These are phyloP conservation scores for Parsonsia alboflavescens DNA, from an alignment of 257 asterid species.

Conservation along the genomic window DNA sequence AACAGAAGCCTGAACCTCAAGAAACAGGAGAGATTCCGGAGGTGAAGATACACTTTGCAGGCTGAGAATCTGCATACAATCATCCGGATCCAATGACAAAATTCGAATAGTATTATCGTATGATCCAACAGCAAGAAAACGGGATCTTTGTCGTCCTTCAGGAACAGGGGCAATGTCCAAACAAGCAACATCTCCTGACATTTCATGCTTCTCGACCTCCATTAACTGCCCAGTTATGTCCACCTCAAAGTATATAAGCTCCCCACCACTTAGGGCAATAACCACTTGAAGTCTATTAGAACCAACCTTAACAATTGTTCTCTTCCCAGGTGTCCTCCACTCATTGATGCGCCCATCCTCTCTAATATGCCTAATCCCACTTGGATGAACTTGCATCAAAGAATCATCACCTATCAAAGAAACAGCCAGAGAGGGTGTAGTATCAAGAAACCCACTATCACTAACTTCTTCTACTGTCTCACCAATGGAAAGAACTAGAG, in stretches of 20 bases:
- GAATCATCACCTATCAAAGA: constrained; percentile 98
- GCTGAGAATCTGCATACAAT: constrained; percentile 93
- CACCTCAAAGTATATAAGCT: constrained; percentile 93
- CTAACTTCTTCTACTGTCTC: constrained; percentile 99
- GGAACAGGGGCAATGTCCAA: constrained; percentile 99
- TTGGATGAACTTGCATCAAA: constrained; percentile 98
- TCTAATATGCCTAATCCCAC: constrained; percentile 96
- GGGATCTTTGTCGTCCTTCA: constrained; percentile 97
- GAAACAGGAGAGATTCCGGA: constrained; percentile 94
- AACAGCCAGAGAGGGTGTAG: constrained; percentile 92
- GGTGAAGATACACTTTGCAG: constrained; percentile 95
- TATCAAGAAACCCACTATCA: constrained; percentile 97
- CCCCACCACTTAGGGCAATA: constrained; percentile 97
- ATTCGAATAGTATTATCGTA: constrained; percentile 94
- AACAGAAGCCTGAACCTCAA: constrained; percentile 95
- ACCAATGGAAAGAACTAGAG: constrained; percentile 98
- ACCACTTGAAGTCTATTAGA: constrained; percentile 97
- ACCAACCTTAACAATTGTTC: constrained; percentile 96
- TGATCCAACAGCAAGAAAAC: constrained; percentile 98
- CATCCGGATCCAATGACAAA: constrained; percentile 93
- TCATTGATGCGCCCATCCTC: constrained; percentile 98
- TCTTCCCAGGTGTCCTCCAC: constrained; percentile 99
- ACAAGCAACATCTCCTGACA: constrained; percentile 99
- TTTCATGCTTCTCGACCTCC: constrained; percentile 98
- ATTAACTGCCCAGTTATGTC: constrained; percentile 97